phyloP scores from a whole-genome alignment of 345 rosid species.

The Populus tremula region DNA sequence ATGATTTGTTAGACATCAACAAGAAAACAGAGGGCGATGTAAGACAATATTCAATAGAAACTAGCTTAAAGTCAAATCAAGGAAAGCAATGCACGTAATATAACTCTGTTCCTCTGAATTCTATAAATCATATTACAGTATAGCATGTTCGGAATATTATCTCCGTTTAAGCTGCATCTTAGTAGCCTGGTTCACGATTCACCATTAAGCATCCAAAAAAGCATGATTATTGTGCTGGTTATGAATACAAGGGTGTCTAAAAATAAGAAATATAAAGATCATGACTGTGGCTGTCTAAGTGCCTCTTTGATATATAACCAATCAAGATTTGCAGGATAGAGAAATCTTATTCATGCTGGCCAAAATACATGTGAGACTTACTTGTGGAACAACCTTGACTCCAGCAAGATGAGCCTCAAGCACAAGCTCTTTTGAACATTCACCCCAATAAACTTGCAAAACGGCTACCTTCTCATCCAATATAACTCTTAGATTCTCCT shows the following conservation, averaged over 20 bases:
- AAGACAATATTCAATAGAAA: background rate
- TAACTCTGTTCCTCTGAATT: background rate
- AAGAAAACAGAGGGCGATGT: background rate
- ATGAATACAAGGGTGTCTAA: background rate
- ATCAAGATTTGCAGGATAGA: background rate
- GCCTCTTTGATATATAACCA: background rate
- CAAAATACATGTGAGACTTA: slow-evolving; percentile 19
- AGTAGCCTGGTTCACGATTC: background rate
- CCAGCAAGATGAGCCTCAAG: slow-evolving; percentile 58
- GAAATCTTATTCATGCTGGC: background rate
- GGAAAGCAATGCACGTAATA: background rate
- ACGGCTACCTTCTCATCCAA: slow-evolving; percentile 71
- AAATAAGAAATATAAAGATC: background rate
- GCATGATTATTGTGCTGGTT: too few species aligned
- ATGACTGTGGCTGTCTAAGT: background rate
- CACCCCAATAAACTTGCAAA: slow-evolving; percentile 86
- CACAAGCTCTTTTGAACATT: slow-evolving; percentile 62
- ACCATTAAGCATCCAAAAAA: background rate
- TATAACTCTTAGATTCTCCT: slow-evolving; percentile 58
- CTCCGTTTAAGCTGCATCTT: background rate
- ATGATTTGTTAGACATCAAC: background rate
- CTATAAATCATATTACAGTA: background rate
- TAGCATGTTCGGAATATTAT: background rate
- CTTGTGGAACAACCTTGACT: slow-evolving; percentile 80
- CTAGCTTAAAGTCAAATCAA: background rate